Evolutionary conservation across 2,329 filamentous ascomycete species (phyloP), one percentile per base, ranked within the genome.

Genomic region (Colletotrichum sidae): DNA sequence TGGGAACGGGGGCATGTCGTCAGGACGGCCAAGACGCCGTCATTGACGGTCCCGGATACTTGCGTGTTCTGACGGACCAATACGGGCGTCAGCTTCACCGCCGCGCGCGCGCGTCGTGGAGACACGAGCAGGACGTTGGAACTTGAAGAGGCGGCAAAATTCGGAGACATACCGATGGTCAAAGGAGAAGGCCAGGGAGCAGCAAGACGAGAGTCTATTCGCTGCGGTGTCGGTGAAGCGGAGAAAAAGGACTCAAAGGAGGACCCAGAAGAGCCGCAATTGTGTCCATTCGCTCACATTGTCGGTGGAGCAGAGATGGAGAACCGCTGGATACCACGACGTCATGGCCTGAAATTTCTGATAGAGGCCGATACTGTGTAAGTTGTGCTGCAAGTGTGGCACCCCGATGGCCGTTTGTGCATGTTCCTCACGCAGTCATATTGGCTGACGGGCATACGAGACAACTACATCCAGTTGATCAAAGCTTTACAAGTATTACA

Each of bases 81-180:
- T 65, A 57, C 58, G 63, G 58, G 44, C 12, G 58, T 45, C 49
- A 25, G 25, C 25, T 25, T 66, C 63, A 66, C 63, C 63, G 63
- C 63, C 58, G 39, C 34, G 58, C 5, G 25, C 25, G 57, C 58
- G 58, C 52, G 46, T 42, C 63, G 57, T 61, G 61, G 57, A 65
- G 50, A 61, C 25, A 25, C 25, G 25, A 25, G 25, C 25, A 25
- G 25, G 25, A 25, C 4, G 25, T 25, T 5, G 25, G 25, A 25
- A 4, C 25, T 25, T 25, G 25, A 25, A 25, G 25, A 25, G 25
- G 53, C 58, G 63, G 63, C 63, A 66, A 58, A 66, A 66, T 66
- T 62, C 63, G 63, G 63, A 53, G 58, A 66, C 44, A 54, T 8
- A 38, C 58, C 58, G 63, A 63, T 51, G 33, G 25, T 12, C 12